Evolutionary conservation across 805 yeast species (phyloP), one percentile per base, ranked within the genome.

Genomic region (Zygotorulaspora sp.): DNA sequence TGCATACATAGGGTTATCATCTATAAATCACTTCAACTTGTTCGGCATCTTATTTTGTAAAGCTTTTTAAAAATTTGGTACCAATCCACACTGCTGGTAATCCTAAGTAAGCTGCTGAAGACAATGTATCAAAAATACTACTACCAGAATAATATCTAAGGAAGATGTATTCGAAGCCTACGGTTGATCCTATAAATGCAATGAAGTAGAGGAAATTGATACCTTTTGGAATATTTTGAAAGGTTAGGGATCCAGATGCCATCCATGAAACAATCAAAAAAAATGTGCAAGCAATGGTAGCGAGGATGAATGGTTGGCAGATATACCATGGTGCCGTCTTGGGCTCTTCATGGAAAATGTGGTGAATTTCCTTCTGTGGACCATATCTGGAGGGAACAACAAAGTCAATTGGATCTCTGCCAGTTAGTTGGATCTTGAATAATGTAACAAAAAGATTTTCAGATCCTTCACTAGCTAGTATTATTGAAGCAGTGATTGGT

Each of bases 31-130:
- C 34, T 25, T 14, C 18, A 8, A 9, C 21, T 37, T 20, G 10
- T n/a, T 25, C 21, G 28, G 19, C 33, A 26, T 32, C 26, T 27
- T 38, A 15, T 22, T 19, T 30, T 27, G 20, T 44, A 53, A 46
- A 70, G 38, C 62, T 68, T 53, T 80, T 70, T 51, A 85, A 70
- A 12, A 80, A 81, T 49, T 75, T 74, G n/a, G 83, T 70, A 10
- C 92, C 92, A 36, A 77, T 61, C 54, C 72, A 70, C 27, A 83
- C 55, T 20, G 80, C 66, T 22, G 82, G 70, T 1, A 77, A 68
- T 3, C 72, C 73, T 38, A 81, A 61, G 15, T 77, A 50, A 12
- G 50, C 45, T 10, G 54, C 43, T 23, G 40, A 44, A 13, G 48
- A 30, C 26, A 62, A 32, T 11, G 65, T 56, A 4, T 52, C 58